Conservation (phyloP, 371 early-diverging fungal genomes). For the Funneliformis caledonium region DNA sequence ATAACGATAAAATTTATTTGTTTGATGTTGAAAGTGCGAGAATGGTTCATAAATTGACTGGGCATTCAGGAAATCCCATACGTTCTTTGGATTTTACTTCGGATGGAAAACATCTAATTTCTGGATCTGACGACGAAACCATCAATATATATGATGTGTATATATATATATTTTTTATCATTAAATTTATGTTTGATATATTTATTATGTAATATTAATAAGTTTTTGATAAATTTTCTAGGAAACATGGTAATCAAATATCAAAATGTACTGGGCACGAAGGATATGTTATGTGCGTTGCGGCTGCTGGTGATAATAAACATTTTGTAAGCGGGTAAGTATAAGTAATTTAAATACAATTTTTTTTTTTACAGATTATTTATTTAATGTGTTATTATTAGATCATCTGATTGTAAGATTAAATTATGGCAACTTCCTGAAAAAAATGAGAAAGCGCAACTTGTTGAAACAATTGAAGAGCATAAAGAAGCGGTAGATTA, state of each 20-base stretch:
- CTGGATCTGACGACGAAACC: constrained; percentile 38
- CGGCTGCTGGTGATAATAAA: constrained; percentile 12
- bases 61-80: constrained; percentile 23
- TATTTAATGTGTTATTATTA: not conserved
- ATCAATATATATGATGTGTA: constrained; percentile 39
- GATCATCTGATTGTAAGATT: constrained; percentile 23
- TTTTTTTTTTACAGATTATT: not conserved
- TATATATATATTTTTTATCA: not conserved
- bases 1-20: constrained; percentile 22
- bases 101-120: constrained; percentile 26
- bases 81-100: constrained; percentile 28
- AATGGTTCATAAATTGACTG: constrained; percentile 18
- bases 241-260: constrained; percentile 33
- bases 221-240: not conserved
- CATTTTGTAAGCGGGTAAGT: constrained; percentile 37
- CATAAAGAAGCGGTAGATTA: constrained; percentile 20
- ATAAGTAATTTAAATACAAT: not conserved
- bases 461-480: not conserved
- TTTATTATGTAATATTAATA: not conserved
- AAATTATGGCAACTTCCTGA: constrained; percentile 31
- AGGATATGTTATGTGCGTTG: constrained; percentile 28
- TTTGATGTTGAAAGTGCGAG: constrained; percentile 23
- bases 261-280: constrained; percentile 29
- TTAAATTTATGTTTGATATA: not conserved
- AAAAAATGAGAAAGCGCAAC: not conserved